These are phyloP conservation scores for Marchantia paleacea DNA, from an alignment of 225 moss, liverwort and hornwort genomes.

Conservation along the genomic window DNA sequence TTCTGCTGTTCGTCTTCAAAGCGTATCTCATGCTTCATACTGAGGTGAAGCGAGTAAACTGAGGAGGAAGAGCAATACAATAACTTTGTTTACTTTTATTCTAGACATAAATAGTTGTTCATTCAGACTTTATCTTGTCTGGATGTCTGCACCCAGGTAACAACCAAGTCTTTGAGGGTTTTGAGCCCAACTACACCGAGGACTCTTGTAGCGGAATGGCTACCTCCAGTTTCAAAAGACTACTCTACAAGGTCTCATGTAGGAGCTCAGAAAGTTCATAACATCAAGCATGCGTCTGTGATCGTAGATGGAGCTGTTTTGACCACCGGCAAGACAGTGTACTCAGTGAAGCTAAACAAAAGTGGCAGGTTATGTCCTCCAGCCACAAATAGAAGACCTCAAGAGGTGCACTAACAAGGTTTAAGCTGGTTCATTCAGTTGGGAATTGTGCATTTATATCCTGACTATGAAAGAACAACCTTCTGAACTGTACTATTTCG, in stretches of 20 bases:
- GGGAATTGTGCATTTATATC: too few species aligned
- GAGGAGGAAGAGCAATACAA: neutral
- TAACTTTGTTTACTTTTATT: neutral
- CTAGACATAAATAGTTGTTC: neutral
- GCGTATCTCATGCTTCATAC: neutral
- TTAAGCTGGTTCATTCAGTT: too few species aligned
- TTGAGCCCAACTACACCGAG: conserved; percentile 42
- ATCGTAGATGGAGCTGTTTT: conserved; percentile 63
- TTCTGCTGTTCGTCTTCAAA: neutral
- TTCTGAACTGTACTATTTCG: too few species aligned
- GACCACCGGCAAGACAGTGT: conserved; percentile 50
- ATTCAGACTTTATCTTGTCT: neutral
- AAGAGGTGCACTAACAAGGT: conserved; percentile 52
- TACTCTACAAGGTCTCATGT: conserved; percentile 4
- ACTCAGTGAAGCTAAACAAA: conserved; percentile 55
- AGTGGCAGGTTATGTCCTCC: conserved; percentile 56
- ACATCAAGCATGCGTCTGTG: conserved; percentile 59
- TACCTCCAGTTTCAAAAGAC: conserved; percentile 35
- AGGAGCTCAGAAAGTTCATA: conserved; percentile 24
- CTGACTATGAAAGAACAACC: too few species aligned
- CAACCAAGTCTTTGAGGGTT: conserved; percentile 67
- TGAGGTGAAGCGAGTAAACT: neutral
- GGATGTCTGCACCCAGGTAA: conserved; percentile 48
- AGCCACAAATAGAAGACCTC: conserved; percentile 39
- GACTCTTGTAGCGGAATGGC: conserved; percentile 66